phyloP scores from a whole-genome alignment of 441 rosid genomes.

The Erysimum cheiri region DNA sequence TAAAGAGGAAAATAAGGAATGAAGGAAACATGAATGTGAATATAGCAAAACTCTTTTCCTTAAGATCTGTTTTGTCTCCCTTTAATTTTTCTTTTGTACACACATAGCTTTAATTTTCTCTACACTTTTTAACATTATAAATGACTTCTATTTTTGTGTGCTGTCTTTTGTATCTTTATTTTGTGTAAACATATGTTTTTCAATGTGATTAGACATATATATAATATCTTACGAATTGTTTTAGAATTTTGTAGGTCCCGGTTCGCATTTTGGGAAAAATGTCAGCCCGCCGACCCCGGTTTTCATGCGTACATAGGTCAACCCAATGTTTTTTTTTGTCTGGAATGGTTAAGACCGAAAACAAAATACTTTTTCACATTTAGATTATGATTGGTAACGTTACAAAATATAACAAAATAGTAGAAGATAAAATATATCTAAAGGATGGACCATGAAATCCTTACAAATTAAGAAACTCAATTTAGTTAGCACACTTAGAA shows the following conservation, averaged over 20 bases:
- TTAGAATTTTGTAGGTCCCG: slow-evolving; percentile 30
- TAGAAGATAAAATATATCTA: background rate
- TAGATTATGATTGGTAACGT: background rate
- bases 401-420: background rate
- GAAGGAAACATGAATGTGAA: slow-evolving; percentile 26
- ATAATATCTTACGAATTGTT: background rate
- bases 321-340: slow-evolving; percentile 21
- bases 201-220: slow-evolving; percentile 29
- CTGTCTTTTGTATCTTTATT: background rate
- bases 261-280: slow-evolving; percentile 32
- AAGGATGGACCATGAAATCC: background rate
- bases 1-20: background rate
- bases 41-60: slow-evolving; percentile 16
- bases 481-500: background rate
- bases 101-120: slow-evolving; percentile 32
- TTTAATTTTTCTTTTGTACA: background rate
- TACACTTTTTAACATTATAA: slow-evolving; percentile 3
- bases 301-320: slow-evolving; percentile 25
- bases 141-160: slow-evolving; percentile 25
- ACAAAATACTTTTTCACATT: slow-evolving; percentile 25
- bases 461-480: background rate
- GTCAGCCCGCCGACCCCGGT: slow-evolving; percentile 20
- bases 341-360: background rate
- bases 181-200: slow-evolving; percentile 20
- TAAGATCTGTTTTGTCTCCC: slow-evolving; percentile 29